Percentiles rank a stretch among this genome's conserved stretches.
These are phyloP conservation scores for Apophysomyces variabilis DNA, from an alignment of 371 early-diverging fungal species.

Conservation along the genomic window DNA sequence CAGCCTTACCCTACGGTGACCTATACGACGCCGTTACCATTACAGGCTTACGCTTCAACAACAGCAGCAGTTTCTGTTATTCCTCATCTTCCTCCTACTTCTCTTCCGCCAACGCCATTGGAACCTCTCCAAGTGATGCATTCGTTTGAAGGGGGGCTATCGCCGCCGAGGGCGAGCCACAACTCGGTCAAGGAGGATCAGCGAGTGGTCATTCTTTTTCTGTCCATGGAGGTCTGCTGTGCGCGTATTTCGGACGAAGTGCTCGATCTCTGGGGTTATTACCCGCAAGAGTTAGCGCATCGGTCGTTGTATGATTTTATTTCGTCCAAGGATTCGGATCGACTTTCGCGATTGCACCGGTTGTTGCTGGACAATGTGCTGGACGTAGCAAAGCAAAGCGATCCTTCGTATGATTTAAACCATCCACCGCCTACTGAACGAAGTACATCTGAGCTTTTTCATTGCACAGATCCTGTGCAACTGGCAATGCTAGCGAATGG, in stretches of 20 bases:
- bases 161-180: background rate
- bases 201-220: slow-evolving; percentile 24
- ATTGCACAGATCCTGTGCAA: slow-evolving; percentile 37
- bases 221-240: slow-evolving; percentile 61
- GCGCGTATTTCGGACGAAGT: slow-evolving; percentile 63
- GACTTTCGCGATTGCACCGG: slow-evolving; percentile 44
- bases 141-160: background rate
- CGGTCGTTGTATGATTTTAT: slow-evolving; percentile 61
- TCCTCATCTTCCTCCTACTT: background rate
- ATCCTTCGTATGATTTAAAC: slow-evolving; percentile 18
- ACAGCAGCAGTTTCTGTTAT: slow-evolving; percentile 12
- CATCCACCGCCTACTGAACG: slow-evolving; percentile 49
- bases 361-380: slow-evolving; percentile 55
- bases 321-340: slow-evolving; percentile 46
- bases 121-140: background rate
- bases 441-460: slow-evolving; percentile 47
- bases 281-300: slow-evolving; percentile 63
- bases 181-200: background rate
- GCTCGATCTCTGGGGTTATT: slow-evolving; percentile 57
- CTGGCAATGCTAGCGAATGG: slow-evolving; percentile 35
- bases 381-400: slow-evolving; percentile 29
- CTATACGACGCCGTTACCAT: background rate
- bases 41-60: background rate
- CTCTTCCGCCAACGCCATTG: background rate
- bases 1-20: background rate